Evolutionary conservation across 768 basidiomycete genomes (phyloP).

Genomic region (Serendipita sp.): DNA sequence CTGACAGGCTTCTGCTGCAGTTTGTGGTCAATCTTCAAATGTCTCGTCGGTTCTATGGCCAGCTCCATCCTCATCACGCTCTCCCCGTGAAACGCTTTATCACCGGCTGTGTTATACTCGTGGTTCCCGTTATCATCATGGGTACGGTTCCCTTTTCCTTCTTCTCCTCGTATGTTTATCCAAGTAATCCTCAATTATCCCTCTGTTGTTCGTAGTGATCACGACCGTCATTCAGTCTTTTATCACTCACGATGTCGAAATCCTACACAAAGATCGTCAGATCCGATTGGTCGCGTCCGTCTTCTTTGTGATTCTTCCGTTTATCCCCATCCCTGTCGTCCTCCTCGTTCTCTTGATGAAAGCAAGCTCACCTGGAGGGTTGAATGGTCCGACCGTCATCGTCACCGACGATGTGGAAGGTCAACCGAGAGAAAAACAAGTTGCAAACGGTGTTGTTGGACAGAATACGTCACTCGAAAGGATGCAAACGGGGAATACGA

Average conservation of each 20-base stretch:
- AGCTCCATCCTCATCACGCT: constrained; percentile 4
- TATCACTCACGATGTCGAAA: background rate
- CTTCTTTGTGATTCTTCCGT: background rate
- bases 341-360: background rate
- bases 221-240: background rate
- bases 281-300: background rate
- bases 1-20: background rate
- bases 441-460: too few species aligned
- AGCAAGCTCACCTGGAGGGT: background rate
- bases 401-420: background rate
- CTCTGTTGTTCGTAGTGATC: background rate
- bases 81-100: background rate
- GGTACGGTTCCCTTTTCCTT: background rate
- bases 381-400: background rate
- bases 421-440: too few species aligned
- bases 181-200: too few species aligned
- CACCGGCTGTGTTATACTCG: background rate
- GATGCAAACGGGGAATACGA: too few species aligned
- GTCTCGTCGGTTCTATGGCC: background rate
- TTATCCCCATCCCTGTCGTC: constrained; percentile 1
- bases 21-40: background rate
- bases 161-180: background rate
- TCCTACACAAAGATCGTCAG: background rate
- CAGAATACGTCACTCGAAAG: too few species aligned
- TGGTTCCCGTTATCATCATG: background rate